These are phyloP conservation scores for Colletotrichum noveboracense DNA, from an alignment of 2,329 filamentous ascomycete species.

Conservation along the genomic window DNA sequence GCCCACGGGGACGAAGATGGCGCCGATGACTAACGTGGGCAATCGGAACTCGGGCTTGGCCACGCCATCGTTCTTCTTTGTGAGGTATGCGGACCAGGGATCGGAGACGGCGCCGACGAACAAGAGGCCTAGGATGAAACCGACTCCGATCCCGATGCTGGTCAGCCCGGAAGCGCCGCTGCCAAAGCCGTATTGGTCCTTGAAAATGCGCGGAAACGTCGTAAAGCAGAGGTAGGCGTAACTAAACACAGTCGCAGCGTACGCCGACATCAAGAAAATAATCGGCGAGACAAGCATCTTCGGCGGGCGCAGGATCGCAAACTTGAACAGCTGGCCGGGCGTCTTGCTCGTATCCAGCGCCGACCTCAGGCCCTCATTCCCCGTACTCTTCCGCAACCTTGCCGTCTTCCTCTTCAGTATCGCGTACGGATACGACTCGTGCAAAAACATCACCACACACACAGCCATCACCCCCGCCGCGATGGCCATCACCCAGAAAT, in stretches of 20 bases:
- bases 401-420: slow-evolving; percentile 34
- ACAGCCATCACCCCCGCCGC: slow-evolving; percentile 35
- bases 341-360: slow-evolving; percentile 14
- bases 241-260: slow-evolving; percentile 40
- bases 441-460: slow-evolving; percentile 28
- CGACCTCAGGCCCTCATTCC: slow-evolving; percentile 29
- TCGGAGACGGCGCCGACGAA: slow-evolving; percentile 19
- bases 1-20: slow-evolving; percentile 38
- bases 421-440: slow-evolving; percentile 33
- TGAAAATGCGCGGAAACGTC: slow-evolving; percentile 43
- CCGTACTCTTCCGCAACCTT: slow-evolving; percentile 35
- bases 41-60: slow-evolving; percentile 26
- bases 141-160: slow-evolving; percentile 55
- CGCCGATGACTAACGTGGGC: slow-evolving; percentile 24
- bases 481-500: slow-evolving; percentile 68
- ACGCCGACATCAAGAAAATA: slow-evolving; percentile 48
- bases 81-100: slow-evolving; percentile 4
- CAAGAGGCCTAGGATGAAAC: not conserved
- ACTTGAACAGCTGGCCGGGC: slow-evolving; percentile 32
- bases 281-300: slow-evolving; percentile 59
- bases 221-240: slow-evolving; percentile 43
- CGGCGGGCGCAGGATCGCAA: slow-evolving; percentile 46
- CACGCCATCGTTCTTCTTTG: slow-evolving; percentile 21
- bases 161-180: slow-evolving; percentile 37
- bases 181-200: slow-evolving; percentile 36